A percentile compares a stretch with the other conserved stretches of the same genome.
Conservation (phyloP, 1,284 basidiomycete species). For the Erythrobasidium hasegawianum region DNA sequence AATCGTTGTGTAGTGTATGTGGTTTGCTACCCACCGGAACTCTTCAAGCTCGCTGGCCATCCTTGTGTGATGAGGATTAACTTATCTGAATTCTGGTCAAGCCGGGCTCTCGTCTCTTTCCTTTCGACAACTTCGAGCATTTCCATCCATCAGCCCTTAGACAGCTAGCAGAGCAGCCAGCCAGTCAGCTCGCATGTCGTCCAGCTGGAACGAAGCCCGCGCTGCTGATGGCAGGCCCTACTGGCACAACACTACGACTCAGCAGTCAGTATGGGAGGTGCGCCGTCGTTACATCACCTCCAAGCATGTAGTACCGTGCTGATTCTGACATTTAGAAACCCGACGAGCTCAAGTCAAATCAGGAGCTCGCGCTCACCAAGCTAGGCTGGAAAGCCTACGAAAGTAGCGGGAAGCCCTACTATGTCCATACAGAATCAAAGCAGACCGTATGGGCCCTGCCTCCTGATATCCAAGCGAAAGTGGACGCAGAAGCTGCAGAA, state of each 20-base stretch:
- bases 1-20: background rate
- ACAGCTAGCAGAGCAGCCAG: background rate
- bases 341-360: conserved; percentile 44
- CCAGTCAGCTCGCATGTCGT: conserved; percentile 8
- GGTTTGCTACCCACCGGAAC: background rate
- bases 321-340: conserved; percentile 44
- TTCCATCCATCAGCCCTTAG: no score
- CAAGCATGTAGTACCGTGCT: conserved; percentile 11
- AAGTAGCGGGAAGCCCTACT: conserved; percentile 44
- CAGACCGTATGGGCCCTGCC: conserved; percentile 97
- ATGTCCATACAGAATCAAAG: conserved; percentile 56
- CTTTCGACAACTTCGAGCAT: no score
- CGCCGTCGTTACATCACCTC: no score
- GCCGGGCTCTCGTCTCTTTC: no score
- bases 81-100: no score
- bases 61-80: background rate
- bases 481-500: conserved; percentile 57
- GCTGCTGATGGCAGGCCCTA: conserved; percentile 58
- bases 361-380: conserved; percentile 43
- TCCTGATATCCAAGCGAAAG: conserved; percentile 70
- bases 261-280: conserved; percentile 49
- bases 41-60: conserved; percentile 1
- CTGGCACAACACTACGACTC: conserved; percentile 72
- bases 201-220: conserved; percentile 17
- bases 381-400: conserved; percentile 46